Percentiles rank a stretch among this genome's conserved stretches.
phyloP scores from a whole-genome alignment of 345 rosid species.

The Citrus sinensis region DVS_A1.0 CM039169.1:25466001-25466500 shows the following conservation, averaged over 20 bases:
- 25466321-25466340: not conserved
- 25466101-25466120: not conserved
- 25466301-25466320: not conserved
- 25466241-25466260: not conserved
- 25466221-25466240: not conserved
- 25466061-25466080: constrained; percentile 6
- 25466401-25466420: not conserved
- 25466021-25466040: constrained; percentile 97
- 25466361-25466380: not conserved
- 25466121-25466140: not conserved
- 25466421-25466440: constrained; percentile 24
- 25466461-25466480: constrained; percentile 96
- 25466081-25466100: not conserved
- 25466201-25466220: not conserved
- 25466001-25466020: constrained; percentile 90
- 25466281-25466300: not conserved
- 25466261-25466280: not conserved
- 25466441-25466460: constrained; percentile 93
- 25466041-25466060: constrained; percentile 97
- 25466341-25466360: not conserved
- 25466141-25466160: not conserved
- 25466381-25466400: not conserved
- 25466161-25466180: not conserved
- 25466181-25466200: not conserved
- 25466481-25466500: constrained; percentile 96